Conservation (phyloP, 2,329 filamentous ascomycete species). For the Chrysosporium queenslandicum region DNA sequence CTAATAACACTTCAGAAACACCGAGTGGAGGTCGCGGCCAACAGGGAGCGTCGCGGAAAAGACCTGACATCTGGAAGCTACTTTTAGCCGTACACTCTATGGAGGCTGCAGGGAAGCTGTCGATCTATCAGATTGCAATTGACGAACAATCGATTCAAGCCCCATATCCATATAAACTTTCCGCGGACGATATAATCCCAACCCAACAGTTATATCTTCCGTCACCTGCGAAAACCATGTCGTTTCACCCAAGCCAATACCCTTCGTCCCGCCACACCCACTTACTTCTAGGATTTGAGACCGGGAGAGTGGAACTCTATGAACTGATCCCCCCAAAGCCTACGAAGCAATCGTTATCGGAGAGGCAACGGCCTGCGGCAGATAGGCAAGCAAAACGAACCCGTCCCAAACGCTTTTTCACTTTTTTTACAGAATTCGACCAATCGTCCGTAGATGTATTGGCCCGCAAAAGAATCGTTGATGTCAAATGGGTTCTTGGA, state of each 20-base stretch:
- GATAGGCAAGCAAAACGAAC: constrained; percentile 27
- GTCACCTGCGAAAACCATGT: constrained; percentile 41
- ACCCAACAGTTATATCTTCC: constrained; percentile 41
- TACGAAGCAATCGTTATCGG: constrained; percentile 20
- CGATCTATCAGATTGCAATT: constrained; percentile 37
- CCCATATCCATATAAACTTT: constrained; percentile 21
- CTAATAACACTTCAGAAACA: constrained; percentile 24
- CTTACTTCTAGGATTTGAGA: constrained; percentile 45
- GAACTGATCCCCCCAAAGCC: constrained; percentile 40
- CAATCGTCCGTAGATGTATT: constrained; percentile 23
- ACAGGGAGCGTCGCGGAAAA: constrained; percentile 10
- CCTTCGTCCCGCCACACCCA: constrained; percentile 45
- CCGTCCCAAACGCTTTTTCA: constrained; percentile 37
- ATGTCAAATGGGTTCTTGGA: constrained; percentile 39
- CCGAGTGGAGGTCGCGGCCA: constrained; percentile 23
- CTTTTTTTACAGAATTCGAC: constrained; percentile 33
- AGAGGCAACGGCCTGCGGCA: constrained; percentile 24
- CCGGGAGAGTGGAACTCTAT: constrained; percentile 49
- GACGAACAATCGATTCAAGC: constrained; percentile 17
- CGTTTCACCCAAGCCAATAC: constrained; percentile 46
- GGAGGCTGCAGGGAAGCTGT: constrained; percentile 37
- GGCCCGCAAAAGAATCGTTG: constrained; percentile 36
- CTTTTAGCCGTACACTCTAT: constrained; percentile 40
- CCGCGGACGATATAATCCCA: constrained; percentile 33
- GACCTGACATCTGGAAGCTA: constrained; percentile 32